A percentile compares a stretch with the other conserved stretches of the same genome.
Conservation (phyloP, 2,329 filamentous ascomycete species). For the Aspergillus uvarum region DNA sequence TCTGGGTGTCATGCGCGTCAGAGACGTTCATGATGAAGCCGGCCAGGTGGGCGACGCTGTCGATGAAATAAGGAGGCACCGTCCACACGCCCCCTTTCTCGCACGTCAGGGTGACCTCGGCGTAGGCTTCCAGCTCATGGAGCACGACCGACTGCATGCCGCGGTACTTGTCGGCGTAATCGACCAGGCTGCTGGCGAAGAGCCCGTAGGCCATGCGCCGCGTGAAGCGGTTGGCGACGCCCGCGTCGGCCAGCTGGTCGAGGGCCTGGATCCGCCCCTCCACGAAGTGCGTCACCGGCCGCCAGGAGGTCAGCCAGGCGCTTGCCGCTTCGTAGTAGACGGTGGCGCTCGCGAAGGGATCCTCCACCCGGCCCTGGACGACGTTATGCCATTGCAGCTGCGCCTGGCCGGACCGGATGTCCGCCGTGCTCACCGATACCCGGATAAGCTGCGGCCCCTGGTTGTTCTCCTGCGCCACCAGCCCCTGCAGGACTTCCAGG, state of each 20-base stretch:
- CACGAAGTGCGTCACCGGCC: constrained; percentile 21
- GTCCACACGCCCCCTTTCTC: constrained; percentile 10
- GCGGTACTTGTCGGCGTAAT: constrained; percentile 31
- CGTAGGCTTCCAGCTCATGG: constrained; percentile 30
- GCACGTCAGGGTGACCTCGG: constrained; percentile 27
- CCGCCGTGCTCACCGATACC: too few species aligned
- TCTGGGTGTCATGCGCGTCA: too few species aligned
- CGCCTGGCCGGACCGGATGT: constrained; percentile 34
- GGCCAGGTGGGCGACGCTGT: constrained; percentile 2
- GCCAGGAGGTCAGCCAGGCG: constrained; percentile 21
- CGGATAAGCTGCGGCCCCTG: too few species aligned
- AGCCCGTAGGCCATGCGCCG: constrained; percentile 36
- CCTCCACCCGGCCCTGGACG: too few species aligned
- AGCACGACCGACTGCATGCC: constrained; percentile 34
- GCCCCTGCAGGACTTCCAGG: constrained; percentile 32
- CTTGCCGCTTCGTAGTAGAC: constrained; percentile 10
- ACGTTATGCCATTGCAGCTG: too few species aligned
- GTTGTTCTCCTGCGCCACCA: too few species aligned
- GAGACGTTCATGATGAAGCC: constrained; percentile 4
- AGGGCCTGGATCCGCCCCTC: constrained; percentile 24
- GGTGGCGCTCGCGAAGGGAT: constrained; percentile 12
- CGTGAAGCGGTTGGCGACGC: constrained; percentile 28
- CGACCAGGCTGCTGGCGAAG: constrained; percentile 28
- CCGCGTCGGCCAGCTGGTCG: constrained; percentile 21
- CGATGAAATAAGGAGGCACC: background rate